A percentile compares a stretch with the other conserved stretches of the same genome.
Evolutionary conservation across 2,329 filamentous ascomycete genomes (phyloP).

Genomic region (Xylaria sp.): DNA sequence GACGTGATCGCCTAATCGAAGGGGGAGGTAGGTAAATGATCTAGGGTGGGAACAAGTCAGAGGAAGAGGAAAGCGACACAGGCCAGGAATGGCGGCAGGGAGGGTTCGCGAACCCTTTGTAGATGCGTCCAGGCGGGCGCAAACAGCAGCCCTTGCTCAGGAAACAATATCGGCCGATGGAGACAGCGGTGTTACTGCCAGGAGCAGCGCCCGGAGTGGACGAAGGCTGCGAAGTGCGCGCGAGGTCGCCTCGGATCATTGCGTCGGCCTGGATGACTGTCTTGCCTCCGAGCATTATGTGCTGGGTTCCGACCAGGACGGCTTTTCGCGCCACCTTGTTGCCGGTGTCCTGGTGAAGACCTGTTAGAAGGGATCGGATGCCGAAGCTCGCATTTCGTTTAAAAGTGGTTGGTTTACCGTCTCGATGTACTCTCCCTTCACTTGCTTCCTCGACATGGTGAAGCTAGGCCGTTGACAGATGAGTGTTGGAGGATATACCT

Average conservation of each 20-base stretch:
- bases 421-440: slow-evolving; percentile 95
- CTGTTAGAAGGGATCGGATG: slow-evolving; percentile 25
- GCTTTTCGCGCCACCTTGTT: slow-evolving; percentile 97
- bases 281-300: slow-evolving; percentile 96
- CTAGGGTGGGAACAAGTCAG: slow-evolving; percentile 47
- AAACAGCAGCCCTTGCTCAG: slow-evolving; percentile 81
- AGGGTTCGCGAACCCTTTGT: slow-evolving; percentile 68
- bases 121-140: slow-evolving; percentile 83
- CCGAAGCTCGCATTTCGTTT: background rate
- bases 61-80: background rate
- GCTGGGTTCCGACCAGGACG: slow-evolving; percentile 91
- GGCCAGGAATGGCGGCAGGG: background rate
- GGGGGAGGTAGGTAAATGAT: slow-evolving; percentile 81
- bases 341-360: slow-evolving; percentile 78
- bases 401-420: slow-evolving; percentile 71
- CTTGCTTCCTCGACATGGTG: slow-evolving; percentile 77
- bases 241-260: slow-evolving; percentile 90
- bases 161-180: slow-evolving; percentile 91
- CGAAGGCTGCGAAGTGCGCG: slow-evolving; percentile 63
- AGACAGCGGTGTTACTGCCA: slow-evolving; percentile 74
- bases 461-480: background rate
- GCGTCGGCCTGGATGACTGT: slow-evolving; percentile 96
- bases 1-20: slow-evolving; percentile 94
- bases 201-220: slow-evolving; percentile 54
- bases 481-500: background rate